Percentiles rank a stretch among this genome's conserved stretches.
phyloP scores from a whole-genome alignment of 495 filamentous ascomycete species.

The Aspergillus leporis region DNA sequence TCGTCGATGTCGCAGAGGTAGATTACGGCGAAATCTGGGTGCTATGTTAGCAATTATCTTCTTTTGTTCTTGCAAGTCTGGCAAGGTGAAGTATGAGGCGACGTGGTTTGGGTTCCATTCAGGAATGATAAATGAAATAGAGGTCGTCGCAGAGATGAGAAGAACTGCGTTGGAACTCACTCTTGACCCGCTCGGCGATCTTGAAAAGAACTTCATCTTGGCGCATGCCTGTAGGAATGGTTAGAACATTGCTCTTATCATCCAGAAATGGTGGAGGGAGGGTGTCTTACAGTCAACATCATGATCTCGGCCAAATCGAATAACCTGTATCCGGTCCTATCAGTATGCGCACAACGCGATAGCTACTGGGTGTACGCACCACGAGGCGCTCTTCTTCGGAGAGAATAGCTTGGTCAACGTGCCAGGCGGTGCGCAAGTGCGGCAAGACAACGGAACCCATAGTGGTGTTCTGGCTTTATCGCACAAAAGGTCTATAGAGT shows the following conservation, averaged over 20 bases:
- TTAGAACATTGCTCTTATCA: constrained; percentile 18
- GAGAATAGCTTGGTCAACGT: constrained; percentile 92
- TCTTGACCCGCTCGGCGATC: constrained; percentile 50
- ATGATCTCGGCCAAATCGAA: constrained; percentile 84
- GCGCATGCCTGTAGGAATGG: constrained; percentile 62
- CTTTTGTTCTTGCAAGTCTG: no score
- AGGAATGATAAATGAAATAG: no score
- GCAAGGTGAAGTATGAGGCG: no score
- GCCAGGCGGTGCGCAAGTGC: constrained; percentile 91
- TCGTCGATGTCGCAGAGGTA: constrained; percentile 97
- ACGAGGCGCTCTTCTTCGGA: constrained; percentile 93
- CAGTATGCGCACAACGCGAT: not conserved
- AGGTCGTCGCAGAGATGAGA: no score
- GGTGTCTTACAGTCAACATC: constrained; percentile 56
- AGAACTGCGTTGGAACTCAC: constrained; percentile 20
- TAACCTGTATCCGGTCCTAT: constrained; percentile 33
- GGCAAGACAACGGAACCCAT: constrained; percentile 95
- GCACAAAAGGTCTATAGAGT: not conserved
- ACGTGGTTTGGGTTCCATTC: no score
- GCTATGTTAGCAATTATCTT: no score
- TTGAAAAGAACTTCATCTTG: constrained; percentile 94
- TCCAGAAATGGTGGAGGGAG: not conserved
- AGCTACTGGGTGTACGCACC: constrained; percentile 38
- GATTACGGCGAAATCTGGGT: constrained; percentile 67
- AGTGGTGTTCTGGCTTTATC: constrained; percentile 11